phyloP scores from a whole-genome alignment of 2,329 filamentous ascomycete genomes.

The Rhexocercosporidium sp. region DNA sequence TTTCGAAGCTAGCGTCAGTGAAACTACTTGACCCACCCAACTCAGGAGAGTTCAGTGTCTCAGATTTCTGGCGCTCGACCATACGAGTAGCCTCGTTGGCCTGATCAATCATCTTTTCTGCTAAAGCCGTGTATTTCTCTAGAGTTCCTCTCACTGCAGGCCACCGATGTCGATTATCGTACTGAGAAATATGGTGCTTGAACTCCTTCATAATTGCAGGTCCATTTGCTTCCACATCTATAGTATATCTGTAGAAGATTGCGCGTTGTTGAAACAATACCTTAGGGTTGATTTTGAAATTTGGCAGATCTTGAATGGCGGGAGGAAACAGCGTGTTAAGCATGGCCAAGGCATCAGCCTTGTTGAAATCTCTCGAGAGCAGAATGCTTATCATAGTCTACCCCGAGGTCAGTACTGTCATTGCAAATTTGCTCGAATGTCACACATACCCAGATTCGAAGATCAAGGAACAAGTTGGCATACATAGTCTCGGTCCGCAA shows the following conservation, averaged over 20 bases:
- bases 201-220: constrained; percentile 26
- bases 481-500: constrained; percentile 31
- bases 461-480: constrained; percentile 33
- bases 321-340: constrained; percentile 42
- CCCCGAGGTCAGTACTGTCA: constrained; percentile 12
- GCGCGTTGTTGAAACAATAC: constrained; percentile 31
- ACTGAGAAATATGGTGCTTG: constrained; percentile 19
- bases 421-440: neutral
- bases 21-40: neutral
- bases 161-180: constrained; percentile 32
- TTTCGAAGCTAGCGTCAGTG: neutral
- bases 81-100: constrained; percentile 24
- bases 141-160: constrained; percentile 24
- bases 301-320: constrained; percentile 32
- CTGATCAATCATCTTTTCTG: constrained; percentile 36
- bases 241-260: constrained; percentile 34
- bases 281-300: constrained; percentile 27
- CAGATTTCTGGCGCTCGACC: constrained; percentile 14
- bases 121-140: constrained; percentile 31
- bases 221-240: constrained; percentile 27
- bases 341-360: constrained; percentile 32
- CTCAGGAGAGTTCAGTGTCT: constrained; percentile 10
- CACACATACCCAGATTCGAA: constrained; percentile 39
- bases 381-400: constrained; percentile 17
- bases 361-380: constrained; percentile 30